Conservation (phyloP, 202 grass and related monocot genomes). For the Carex arenaria region DNA sequence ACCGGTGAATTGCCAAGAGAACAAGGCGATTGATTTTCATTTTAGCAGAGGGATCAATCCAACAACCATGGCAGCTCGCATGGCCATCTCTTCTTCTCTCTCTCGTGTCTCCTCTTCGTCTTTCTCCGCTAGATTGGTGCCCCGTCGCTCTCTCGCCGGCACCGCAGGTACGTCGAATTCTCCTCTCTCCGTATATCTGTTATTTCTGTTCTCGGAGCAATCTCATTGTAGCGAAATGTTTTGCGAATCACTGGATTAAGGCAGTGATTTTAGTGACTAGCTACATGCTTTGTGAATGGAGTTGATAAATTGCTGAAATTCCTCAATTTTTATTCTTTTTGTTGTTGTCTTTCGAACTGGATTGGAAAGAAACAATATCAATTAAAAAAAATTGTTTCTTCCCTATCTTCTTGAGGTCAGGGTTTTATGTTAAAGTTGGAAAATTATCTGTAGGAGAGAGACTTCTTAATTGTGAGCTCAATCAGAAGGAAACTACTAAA, state of each 20-base stretch:
- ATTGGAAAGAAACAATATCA: background rate
- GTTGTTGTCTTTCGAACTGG: background rate
- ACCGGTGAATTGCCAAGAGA: background rate
- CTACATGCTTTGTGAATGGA: background rate
- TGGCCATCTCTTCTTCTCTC: slow-evolving; percentile 6
- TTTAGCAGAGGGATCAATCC: background rate
- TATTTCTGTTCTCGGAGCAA: background rate
- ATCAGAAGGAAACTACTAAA: background rate
- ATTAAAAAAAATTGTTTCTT: too few relatives aligned
- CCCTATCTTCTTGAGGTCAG: too few relatives aligned
- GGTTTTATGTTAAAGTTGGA: too few relatives aligned
- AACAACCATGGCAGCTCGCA: slow-evolving; percentile 8
- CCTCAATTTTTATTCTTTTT: background rate
- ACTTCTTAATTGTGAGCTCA: background rate
- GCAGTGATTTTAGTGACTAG: background rate
- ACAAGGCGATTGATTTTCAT: background rate
- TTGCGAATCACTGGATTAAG: background rate
- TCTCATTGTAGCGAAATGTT: background rate
- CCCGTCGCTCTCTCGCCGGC: slow-evolving; percentile 3
- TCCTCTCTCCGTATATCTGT: background rate
- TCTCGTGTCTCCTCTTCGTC: background rate
- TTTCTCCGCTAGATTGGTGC: background rate
- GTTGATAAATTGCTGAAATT: background rate
- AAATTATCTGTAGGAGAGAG: background rate
- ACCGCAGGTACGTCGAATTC: background rate